These are phyloP conservation scores for Pythium monospermum DNA, from an alignment of 352 stramenopile genomes.

Conservation along the genomic window DNA sequence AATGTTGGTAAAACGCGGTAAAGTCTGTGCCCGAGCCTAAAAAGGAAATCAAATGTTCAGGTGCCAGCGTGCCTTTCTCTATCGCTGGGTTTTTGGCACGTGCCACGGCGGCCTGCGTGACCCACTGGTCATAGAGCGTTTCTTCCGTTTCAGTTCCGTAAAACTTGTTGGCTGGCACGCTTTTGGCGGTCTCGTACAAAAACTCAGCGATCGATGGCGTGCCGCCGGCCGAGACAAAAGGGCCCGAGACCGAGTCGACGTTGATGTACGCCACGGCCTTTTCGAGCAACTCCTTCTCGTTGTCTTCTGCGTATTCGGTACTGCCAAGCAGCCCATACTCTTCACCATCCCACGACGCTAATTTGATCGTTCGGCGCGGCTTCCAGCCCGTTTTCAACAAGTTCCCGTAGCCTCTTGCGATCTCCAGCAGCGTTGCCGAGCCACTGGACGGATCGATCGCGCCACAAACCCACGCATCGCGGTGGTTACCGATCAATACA, in stretches of 20 bases:
- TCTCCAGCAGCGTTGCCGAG: slow-evolving; percentile 72
- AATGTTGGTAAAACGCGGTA: slow-evolving; percentile 79
- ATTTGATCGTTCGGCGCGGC: slow-evolving; percentile 61
- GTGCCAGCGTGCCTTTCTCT: slow-evolving; percentile 25
- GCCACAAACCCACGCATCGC: slow-evolving; percentile 85
- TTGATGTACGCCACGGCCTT: slow-evolving; percentile 82
- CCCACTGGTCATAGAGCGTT: slow-evolving; percentile 36
- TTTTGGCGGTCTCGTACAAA: slow-evolving; percentile 41
- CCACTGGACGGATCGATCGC: slow-evolving; percentile 78
- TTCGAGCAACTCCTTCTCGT: slow-evolving; percentile 36
- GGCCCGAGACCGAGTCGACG: slow-evolving; percentile 63
- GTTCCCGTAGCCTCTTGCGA: slow-evolving; percentile 57
- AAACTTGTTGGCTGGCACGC: slow-evolving; percentile 49
- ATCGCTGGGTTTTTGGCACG: slow-evolving; percentile 29
- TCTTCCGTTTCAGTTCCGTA: slow-evolving; percentile 12
- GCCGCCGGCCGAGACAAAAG: slow-evolving; percentile 37
- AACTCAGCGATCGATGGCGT: slow-evolving; percentile 66
- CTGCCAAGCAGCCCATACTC: slow-evolving; percentile 79
- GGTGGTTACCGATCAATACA: slow-evolving; percentile 83
- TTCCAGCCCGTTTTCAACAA: slow-evolving; percentile 60
- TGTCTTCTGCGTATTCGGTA: slow-evolving; percentile 72
- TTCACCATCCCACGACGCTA: slow-evolving; percentile 82
- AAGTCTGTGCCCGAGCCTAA: slow-evolving; percentile 65
- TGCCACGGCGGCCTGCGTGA: slow-evolving; percentile 19
- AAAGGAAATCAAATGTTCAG: slow-evolving; percentile 41